A percentile compares a stretch with the other conserved stretches of the same genome.
These are phyloP conservation scores for Eucalyptus tenuipes DNA, from an alignment of 345 rosid genomes.

Conservation along the genomic window DNA sequence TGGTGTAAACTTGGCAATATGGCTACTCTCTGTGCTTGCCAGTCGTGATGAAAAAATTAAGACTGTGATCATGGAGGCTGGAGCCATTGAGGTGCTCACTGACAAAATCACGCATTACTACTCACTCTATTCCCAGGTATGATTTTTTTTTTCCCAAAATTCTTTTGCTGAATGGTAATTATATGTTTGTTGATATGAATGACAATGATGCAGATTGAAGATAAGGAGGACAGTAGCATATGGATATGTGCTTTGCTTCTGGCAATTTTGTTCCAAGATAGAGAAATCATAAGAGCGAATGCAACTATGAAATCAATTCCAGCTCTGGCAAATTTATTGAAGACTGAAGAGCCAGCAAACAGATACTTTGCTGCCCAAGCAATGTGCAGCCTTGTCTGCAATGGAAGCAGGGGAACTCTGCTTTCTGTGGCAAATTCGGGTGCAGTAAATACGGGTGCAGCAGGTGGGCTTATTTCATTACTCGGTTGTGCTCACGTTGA, in stretches of 20 bases:
- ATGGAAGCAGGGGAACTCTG: constrained; percentile 97
- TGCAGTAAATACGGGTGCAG: constrained; percentile 92
- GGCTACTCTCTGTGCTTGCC: constrained; percentile 90
- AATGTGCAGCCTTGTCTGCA: constrained; percentile 82
- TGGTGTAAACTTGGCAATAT: constrained; percentile 74
- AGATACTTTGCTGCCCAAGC: constrained; percentile 99
- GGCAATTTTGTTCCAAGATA: constrained; percentile 87
- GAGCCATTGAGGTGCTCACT: constrained; percentile 79
- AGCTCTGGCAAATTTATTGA: constrained; percentile 73
- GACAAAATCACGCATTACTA: constrained; percentile 56
- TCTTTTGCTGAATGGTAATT: not conserved
- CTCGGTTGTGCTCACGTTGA: constrained; percentile 97
- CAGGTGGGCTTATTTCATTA: constrained; percentile 82
- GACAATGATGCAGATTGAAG: constrained; percentile 56
- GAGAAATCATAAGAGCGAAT: constrained; percentile 86
- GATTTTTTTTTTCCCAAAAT: not conserved
- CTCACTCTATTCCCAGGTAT: constrained; percentile 67
- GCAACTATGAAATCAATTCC: constrained; percentile 92
- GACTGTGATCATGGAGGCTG: constrained; percentile 80
- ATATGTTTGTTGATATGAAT: constrained; percentile 1
- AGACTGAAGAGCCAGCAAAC: constrained; percentile 84
- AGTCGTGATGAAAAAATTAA: constrained; percentile 79
- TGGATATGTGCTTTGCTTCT: constrained; percentile 96
- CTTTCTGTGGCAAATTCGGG: constrained; percentile 97
- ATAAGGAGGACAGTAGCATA: constrained; percentile 70